Base-by-base conservation (phyloP, 805 yeast species). In the Nakazawaea populi region DNA sequence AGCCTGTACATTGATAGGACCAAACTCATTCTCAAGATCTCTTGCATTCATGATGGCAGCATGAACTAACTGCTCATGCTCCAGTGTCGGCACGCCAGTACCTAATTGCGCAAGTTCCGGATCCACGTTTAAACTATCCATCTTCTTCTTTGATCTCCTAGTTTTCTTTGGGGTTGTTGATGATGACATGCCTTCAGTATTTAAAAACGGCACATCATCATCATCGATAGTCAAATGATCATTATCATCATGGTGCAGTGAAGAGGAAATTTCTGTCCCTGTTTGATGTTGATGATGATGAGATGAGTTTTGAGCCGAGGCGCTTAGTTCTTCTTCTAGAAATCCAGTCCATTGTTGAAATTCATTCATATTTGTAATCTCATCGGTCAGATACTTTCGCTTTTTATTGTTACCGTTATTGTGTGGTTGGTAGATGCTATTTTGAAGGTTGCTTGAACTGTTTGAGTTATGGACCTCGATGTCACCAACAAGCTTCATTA, bases 41-140 rank as follows among this genome's bases (percentile, higher is more conserved):
- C 84, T 73, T 0, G 89, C 87, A 58, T 84, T 87, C 55, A 82
- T 70, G 44, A 85, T 81, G 1, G 87, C 88, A 44, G 84, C 88
- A 53, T 83, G 81, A 9, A 83, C 89, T 50, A 85, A 68, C 56
- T 77, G 84, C 51, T 80, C 86, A 57, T 82, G 86, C 5, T 49
- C 52, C 14, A 35, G 8, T 41, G 80, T 83, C 4, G 73, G 58
- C 14, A 76, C 59, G 9, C 71, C 58, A 4, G 69, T 57, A 51
- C 76, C 82, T 29, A 77, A 53, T 35, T 76, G 76, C 8, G 82
- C 77, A 38, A 82, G 60, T 56, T 76, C 85, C 0, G 85, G 85
- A 60, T 81, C 85, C 35, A 80, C 84, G 35, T 74, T 77, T 43
- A 66, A 47, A 51, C 61, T 58, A 37, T 11, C 52, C 47, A 30